phyloP scores from a whole-genome alignment of 1,284 basidiomycete genomes.

The Cryptococcus sp. region DNA sequence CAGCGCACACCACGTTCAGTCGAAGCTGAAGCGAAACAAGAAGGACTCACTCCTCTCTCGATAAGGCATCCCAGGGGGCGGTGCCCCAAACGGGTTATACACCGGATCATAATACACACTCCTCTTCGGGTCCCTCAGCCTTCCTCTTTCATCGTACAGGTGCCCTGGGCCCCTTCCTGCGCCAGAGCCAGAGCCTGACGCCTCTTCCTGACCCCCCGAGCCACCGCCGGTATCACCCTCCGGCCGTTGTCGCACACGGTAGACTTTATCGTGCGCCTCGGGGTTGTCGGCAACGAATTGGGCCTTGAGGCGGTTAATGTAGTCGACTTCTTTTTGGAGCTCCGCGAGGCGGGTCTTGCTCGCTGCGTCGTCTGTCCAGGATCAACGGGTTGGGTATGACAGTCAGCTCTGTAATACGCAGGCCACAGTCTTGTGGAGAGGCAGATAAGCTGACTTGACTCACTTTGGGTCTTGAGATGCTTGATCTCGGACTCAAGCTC shows the following conservation, averaged over 20 bases:
- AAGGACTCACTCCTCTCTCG: constrained; percentile 68
- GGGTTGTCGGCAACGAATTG: constrained; percentile 88
- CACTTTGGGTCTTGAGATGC: constrained; percentile 33
- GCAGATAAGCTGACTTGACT: constrained; percentile 1
- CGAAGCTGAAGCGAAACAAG: neutral
- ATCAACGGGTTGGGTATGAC: neutral
- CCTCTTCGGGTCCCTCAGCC: constrained; percentile 77
- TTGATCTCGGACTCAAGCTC: constrained; percentile 48
- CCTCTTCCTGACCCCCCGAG: constrained; percentile 40
- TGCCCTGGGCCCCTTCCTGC: constrained; percentile 22
- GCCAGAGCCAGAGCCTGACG: constrained; percentile 56
- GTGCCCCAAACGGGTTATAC: constrained; percentile 92
- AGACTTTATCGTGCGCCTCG: constrained; percentile 76
- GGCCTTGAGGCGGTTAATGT: constrained; percentile 77
- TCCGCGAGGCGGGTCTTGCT: constrained; percentile 49
- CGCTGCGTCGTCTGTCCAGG: constrained; percentile 15
- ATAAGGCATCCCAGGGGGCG: constrained; percentile 95
- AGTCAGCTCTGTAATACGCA: neutral
- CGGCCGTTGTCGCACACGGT: constrained; percentile 39
- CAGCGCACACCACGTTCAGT: neutral
- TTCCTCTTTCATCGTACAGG: constrained; percentile 73
- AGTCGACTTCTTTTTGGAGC: constrained; percentile 71
- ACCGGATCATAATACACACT: constrained; percentile 90
- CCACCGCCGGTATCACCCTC: constrained; percentile 51
- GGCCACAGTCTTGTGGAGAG: too few species aligned